Evolutionary conservation across 139 green algal species (phyloP), one percentile per base, ranked within the genome.

Genomic region (Desmodesmus armatus): DNA sequence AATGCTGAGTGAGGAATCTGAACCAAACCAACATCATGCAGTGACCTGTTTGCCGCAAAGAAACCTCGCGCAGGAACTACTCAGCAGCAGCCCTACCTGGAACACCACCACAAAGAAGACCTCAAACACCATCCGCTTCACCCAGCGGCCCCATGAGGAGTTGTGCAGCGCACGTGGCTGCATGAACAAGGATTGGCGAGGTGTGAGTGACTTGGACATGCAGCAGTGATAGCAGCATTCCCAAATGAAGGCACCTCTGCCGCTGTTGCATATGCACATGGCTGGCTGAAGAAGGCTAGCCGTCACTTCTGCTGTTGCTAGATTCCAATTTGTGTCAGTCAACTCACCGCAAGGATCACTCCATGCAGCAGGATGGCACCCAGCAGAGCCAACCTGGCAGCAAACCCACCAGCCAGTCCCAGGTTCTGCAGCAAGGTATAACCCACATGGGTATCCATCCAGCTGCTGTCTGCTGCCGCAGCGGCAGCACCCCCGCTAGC

Each of bases 361-460:
- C 41, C 43, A 63, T 79, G 71, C 25, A 79, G 43, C 71, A 79
- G 27, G 9, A n/a, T 7, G 15, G 41, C n/a, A 3, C 43, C 71
- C n/a, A 31, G 23, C 43, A 41, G 7, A 25, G 71, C 43, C 29
- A 79, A 53, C 2, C 43, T 41, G 27, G 41, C 43, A 5, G 43
- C 40, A 25, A 31, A 27, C 19, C 71, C 47, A 13, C 71, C 71
- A 3, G 71, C 71, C 25, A 79, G 27, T 2, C 71, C 71, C 71
- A 79, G 39, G 71, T 79, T 79, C 71, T 79, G 71, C 27, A 78
- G 70, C 23, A 78, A 44, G 69, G 41, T 29, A 35, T 41, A 35
- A 43, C 69, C 25, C 17, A 76, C 69, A 41, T 58, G 69, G 11
- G 29, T 13, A 35, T n/a, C 2, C 70, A 40, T 39, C 6, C n/a